phyloP scores from a whole-genome alignment of 139 green algal genomes.

The Coelastrella sp. region DNA sequence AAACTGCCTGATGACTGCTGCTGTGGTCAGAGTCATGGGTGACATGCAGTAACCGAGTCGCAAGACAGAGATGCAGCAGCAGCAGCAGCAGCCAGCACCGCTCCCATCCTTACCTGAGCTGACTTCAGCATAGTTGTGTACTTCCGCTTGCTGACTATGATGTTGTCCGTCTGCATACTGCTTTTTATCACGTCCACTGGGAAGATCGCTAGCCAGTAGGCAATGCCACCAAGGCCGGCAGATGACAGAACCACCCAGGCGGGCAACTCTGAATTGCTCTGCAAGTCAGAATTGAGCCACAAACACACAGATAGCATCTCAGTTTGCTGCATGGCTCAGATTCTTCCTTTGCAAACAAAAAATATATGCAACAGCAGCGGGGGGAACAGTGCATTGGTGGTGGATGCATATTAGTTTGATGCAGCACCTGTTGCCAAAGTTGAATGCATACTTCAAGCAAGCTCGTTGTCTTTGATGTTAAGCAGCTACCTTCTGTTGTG shows the following conservation, averaged over 20 bases:
- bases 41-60: not conserved
- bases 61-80: too few relatives aligned
- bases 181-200: slow-evolving; percentile 94
- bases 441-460: too few relatives aligned
- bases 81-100: not conserved
- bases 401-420: not conserved
- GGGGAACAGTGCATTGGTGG: too few relatives aligned
- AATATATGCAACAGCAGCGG: too few relatives aligned
- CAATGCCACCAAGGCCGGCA: slow-evolving; percentile 81
- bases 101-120: slow-evolving; percentile 1
- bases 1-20: not conserved
- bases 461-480: too few relatives aligned
- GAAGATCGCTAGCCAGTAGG: slow-evolving; percentile 93
- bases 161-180: slow-evolving; percentile 90
- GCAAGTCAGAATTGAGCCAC: not conserved
- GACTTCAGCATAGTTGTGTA: slow-evolving; percentile 65
- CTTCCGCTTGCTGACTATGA: slow-evolving; percentile 73
- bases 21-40: not conserved
- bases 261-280: slow-evolving; percentile 59
- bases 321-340: too few relatives aligned
- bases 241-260: slow-evolving; percentile 61
- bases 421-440: too few relatives aligned
- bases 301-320: too few relatives aligned
- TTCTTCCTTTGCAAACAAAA: too few relatives aligned
- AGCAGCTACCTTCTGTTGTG: too few relatives aligned